Base-by-base conservation (phyloP, 768 basidiomycete genomes). In the Albatrellus ellisii region DNA sequence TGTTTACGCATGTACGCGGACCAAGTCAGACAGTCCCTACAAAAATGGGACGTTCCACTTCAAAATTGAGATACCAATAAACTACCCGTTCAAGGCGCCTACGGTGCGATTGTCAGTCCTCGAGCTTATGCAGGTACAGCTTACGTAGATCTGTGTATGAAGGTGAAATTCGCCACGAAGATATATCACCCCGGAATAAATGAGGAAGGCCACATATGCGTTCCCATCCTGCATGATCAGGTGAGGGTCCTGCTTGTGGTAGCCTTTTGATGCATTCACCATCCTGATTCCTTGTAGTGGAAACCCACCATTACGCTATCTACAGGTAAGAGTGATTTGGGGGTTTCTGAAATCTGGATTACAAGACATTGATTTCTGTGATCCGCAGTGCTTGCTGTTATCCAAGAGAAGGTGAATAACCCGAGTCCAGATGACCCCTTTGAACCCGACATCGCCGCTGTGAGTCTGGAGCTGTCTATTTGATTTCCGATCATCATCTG, bases 141-240 rank as follows among this genome's bases (percentile, higher is more conserved):
- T 44, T 34, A 39, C 36, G 26, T 46, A 35, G 24, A 31, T 28
- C 6, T 32, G 26, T 18, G 51, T 49, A 26, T 21, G 27, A 46
- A 89, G 86, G 83, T 90, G 31, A 75, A 73, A 27, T 89, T 90
- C 59, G 75, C 66, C 29, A 90, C 87, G 42, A 88, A 78, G 69
- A 80, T 90, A 35, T 90, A 90, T 56, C 87, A 90, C 59, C 87
- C 87, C 21, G 87, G 88, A 27, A 83, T 90, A 57, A 87, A 90
- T 48, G 87, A 89, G 43, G 85, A 90, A 56, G 87, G 87, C 26
- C 67, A 72, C 18, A 89, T 90, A 44, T 90, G 87, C 56, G 75
- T 90, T 25, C 80, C 86, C 26, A 70, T 90, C 36, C 69, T 90
- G 39, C 73, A 82, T 52, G 87, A 90, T 57, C 83, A 88, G 64